A percentile compares a stretch with the other conserved stretches of the same genome.
These are phyloP conservation scores for Pseudogymnoascus sp. DNA, from an alignment of 2,329 filamentous ascomycete species.

Conservation along the genomic window DNA sequence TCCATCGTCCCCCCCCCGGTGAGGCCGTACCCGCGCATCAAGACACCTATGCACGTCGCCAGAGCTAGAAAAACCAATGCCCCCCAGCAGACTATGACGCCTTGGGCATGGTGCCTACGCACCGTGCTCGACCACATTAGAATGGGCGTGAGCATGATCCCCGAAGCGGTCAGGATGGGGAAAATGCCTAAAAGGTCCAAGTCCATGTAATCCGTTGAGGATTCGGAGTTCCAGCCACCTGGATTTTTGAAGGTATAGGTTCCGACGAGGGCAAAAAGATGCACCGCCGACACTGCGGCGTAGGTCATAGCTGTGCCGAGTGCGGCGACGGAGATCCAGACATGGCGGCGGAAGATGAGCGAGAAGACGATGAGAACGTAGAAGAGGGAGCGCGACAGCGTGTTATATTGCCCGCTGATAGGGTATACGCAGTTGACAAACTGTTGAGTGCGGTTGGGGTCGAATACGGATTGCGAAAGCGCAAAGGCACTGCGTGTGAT, in stretches of 20 bases:
- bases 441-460: not conserved
- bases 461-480: not conserved
- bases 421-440: slow-evolving; percentile 2
- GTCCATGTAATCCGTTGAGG: not conserved
- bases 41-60: slow-evolving; percentile 8
- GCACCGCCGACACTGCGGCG: slow-evolving; percentile 6
- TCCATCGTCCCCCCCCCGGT: slow-evolving; percentile 7
- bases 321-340: slow-evolving; percentile 11
- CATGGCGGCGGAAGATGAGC: slow-evolving; percentile 11
- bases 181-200: slow-evolving; percentile 10
- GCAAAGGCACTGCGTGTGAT: not conserved
- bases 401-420: slow-evolving; percentile 13
- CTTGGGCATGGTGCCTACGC: slow-evolving; percentile 9
- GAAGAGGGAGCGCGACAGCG: slow-evolving; percentile 8
- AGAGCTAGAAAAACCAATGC: slow-evolving; percentile 1
- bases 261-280: slow-evolving; percentile 9
- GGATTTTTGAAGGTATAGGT: not conserved
- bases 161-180: slow-evolving; percentile 11
- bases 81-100: slow-evolving; percentile 11
- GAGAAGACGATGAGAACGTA: slow-evolving; percentile 12
- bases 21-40: slow-evolving; percentile 8
- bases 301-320: slow-evolving; percentile 12
- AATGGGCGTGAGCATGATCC: slow-evolving; percentile 13
- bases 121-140: slow-evolving; percentile 11
- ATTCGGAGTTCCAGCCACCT: not conserved